A percentile compares a stretch with the other conserved stretches of the same genome.
phyloP scores from a whole-genome alignment of 2,329 filamentous ascomycete species.

The Bisporella sp. region DNA sequence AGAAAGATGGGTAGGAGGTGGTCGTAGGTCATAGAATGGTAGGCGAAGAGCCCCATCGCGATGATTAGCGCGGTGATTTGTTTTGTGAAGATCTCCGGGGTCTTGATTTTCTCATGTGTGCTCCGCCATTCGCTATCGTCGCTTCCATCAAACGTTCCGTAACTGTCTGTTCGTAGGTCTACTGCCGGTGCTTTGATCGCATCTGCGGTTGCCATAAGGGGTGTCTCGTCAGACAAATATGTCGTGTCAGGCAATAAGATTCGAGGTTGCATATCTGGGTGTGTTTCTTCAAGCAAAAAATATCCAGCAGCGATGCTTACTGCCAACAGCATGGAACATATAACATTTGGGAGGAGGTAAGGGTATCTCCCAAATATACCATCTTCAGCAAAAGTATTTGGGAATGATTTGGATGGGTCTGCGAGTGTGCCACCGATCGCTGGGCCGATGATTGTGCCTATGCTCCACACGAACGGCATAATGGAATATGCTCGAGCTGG shows the following conservation, averaged over 20 bases:
- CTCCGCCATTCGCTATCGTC: slow-evolving; percentile 25
- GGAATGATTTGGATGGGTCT: slow-evolving; percentile 68
- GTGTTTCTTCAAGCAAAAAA: slow-evolving; percentile 78
- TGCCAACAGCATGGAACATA: slow-evolving; percentile 70
- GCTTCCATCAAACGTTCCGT: slow-evolving; percentile 57
- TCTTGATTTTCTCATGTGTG: slow-evolving; percentile 16
- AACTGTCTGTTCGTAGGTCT: slow-evolving; percentile 70
- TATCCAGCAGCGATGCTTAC: slow-evolving; percentile 76
- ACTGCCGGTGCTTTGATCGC: slow-evolving; percentile 66
- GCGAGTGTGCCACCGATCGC: slow-evolving; percentile 84
- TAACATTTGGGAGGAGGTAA: slow-evolving; percentile 81
- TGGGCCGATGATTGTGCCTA: slow-evolving; percentile 84
- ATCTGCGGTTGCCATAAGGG: slow-evolving; percentile 68
- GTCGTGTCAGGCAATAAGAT: slow-evolving; percentile 39
- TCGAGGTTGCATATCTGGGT: slow-evolving; percentile 68
- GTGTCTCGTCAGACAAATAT: slow-evolving; percentile 50
- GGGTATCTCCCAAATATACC: slow-evolving; percentile 73
- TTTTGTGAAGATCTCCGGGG: slow-evolving; percentile 46
- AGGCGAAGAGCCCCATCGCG: slow-evolving; percentile 85
- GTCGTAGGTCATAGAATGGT: slow-evolving; percentile 93
- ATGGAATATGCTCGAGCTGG: slow-evolving; percentile 70
- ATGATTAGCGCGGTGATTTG: slow-evolving; percentile 69
- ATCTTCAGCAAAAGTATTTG: slow-evolving; percentile 57
- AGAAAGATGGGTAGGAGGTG: slow-evolving; percentile 89
- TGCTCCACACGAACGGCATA: slow-evolving; percentile 91